Percentiles rank a stretch among this genome's conserved stretches.
Conservation (phyloP, 345 rosid genomes). For the Hibiscus syriacus region DNA sequence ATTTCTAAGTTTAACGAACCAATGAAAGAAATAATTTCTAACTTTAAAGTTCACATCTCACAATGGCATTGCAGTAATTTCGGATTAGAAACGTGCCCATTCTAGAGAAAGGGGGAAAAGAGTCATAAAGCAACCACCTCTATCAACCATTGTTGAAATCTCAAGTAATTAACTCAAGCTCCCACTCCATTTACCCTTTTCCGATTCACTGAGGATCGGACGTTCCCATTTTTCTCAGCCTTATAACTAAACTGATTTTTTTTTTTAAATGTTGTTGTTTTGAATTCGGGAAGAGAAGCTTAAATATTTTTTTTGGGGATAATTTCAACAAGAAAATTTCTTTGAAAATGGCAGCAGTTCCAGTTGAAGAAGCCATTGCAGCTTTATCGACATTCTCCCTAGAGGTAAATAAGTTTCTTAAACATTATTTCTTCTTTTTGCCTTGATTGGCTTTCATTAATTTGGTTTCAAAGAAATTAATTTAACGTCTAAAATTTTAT, state of each 20-base stretch:
- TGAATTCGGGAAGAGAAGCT: too few relatives aligned
- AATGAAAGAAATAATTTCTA: neutral
- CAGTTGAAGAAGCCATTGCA: conserved; percentile 95
- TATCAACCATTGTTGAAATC: neutral
- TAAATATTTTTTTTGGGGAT: neutral
- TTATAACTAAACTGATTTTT: neutral
- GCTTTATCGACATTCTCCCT: conserved; percentile 96
- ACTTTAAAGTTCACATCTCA: neutral
- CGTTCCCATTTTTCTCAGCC: neutral
- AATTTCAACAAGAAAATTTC: neutral
- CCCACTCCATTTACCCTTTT: conserved; percentile 10
- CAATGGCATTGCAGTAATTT: neutral
- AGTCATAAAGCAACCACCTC: neutral
- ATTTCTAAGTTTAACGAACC: too few relatives aligned
- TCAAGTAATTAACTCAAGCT: neutral
- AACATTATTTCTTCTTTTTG: too few relatives aligned
- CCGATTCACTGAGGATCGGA: conserved; percentile 1
- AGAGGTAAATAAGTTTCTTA: conserved; percentile 44
- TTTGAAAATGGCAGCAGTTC: conserved; percentile 56
- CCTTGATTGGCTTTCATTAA: neutral
- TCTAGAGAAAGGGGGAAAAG: neutral
- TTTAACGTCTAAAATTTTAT: conserved; percentile 4
- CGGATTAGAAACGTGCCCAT: neutral
- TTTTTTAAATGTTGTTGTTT: neutral
- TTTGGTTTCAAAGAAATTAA: neutral